Evolutionary conservation across 1,284 basidiomycete genomes (phyloP), one percentile per base, ranked within the genome.

Genomic region (Ganoderma meredithae): DNA sequence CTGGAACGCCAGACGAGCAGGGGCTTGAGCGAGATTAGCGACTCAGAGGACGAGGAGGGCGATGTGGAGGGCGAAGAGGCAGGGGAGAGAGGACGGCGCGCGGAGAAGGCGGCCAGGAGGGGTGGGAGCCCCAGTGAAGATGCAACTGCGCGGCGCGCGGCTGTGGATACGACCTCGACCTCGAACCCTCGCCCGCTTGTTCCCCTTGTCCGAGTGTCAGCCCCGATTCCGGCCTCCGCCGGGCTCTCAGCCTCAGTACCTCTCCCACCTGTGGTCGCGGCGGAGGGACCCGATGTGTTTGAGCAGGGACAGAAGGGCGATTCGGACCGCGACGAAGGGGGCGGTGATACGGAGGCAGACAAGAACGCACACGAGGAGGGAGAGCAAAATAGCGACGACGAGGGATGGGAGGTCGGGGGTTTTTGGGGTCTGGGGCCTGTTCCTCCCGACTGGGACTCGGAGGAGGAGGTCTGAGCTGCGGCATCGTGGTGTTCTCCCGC

Each of bases 1-100:
- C 69, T 81, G 41, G 73, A 74, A 69, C 72, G 74, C 53, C 71
- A 79, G 55, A 76, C 75, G 64, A 71, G 71, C 62, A 75, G 70
- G 40, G 78, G 76, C 12, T 49, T 79, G 66, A 67, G 69, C 58
- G 76, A 76, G 55, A 69, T 75, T 64, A 68, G 72, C 61, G 72
- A 66, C 19, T 74, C 76, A 36, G 74, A 72, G 58, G 71, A 71
- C 41, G 71, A 71, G 41, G 68, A 53, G 56, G 63, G 44, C 60
- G 68, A 55, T 61, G 63, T 33, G 49, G 47, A 62, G 65, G 65
- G 39, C 19, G 53, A 31, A 36, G 62, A 58, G 39, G 63, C 60
- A 40, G 63, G 44, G 27, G 44, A 65, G 55, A n/a, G n/a, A 33
- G 31, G 53, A 27, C 22, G 13, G 62, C 47, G 47, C 12, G 60